phyloP scores from a whole-genome alignment of 2,329 filamentous ascomycete species.

The Ascomycota sp. region DNA sequence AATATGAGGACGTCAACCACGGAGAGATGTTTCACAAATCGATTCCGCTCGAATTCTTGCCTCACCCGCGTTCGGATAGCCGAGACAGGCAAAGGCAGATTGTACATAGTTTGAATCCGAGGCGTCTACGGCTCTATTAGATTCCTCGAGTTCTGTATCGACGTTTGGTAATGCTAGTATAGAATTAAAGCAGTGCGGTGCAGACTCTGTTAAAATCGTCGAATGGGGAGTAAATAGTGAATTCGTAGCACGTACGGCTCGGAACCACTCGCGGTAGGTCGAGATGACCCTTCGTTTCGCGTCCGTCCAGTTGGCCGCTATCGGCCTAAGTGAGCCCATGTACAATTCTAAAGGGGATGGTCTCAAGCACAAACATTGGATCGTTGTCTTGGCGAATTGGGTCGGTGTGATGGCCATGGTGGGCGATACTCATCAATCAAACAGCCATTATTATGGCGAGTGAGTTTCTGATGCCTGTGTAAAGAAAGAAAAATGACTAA shows the following conservation, averaged over 20 bases:
- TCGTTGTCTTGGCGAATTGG: conserved; percentile 63
- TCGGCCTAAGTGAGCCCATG: conserved; percentile 14
- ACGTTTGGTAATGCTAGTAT: neutral
- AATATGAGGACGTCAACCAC: conserved; percentile 77
- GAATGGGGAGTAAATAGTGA: neutral
- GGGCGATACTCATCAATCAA: conserved; percentile 8
- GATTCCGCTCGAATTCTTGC: conserved; percentile 88
- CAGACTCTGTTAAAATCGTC: neutral
- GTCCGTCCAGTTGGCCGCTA: conserved; percentile 75
- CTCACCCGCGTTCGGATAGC: conserved; percentile 78
- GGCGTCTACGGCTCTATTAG: conserved; percentile 41
- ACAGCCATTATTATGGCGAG: neutral
- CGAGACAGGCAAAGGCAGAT: conserved; percentile 68
- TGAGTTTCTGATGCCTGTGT: too few relatives aligned
- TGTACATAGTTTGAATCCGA: conserved; percentile 95
- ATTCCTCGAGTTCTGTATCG: neutral
- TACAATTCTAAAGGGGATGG: conserved; percentile 1
- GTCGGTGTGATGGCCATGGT: conserved; percentile 79
- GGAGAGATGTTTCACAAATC: conserved; percentile 72
- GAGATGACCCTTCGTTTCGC: conserved; percentile 68
- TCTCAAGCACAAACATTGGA: conserved; percentile 39
- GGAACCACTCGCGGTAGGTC: conserved; percentile 87
- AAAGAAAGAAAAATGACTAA: too few relatives aligned
- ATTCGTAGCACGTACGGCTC: conserved; percentile 48
- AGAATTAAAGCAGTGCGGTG: neutral